A percentile compares a stretch with the other conserved stretches of the same genome.
These are phyloP conservation scores for Teratosphaeria gauchensis DNA, from an alignment of 2,329 filamentous ascomycete genomes.

Conservation along the genomic window DNA sequence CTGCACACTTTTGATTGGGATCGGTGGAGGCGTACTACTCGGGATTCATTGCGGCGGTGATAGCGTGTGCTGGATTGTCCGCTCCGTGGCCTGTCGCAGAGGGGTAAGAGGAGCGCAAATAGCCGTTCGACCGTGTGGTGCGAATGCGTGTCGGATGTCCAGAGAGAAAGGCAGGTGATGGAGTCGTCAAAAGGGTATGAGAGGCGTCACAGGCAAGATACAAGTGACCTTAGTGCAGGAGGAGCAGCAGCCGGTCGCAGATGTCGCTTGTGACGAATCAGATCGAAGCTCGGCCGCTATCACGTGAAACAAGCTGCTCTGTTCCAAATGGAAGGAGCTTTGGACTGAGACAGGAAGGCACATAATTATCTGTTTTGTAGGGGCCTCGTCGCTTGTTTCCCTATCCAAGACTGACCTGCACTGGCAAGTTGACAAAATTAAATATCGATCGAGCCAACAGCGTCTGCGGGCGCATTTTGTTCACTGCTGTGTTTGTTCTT, in stretches of 20 bases:
- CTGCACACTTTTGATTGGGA: neutral
- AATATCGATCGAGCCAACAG: neutral
- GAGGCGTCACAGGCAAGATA: slow-evolving; percentile 1
- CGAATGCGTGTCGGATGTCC: neutral
- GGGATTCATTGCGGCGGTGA: slow-evolving; percentile 55
- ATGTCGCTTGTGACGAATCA: neutral
- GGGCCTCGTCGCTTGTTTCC: neutral
- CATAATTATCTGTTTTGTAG: neutral
- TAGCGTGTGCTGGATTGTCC: neutral
- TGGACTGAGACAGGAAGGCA: neutral
- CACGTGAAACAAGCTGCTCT: neutral
- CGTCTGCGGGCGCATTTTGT: too few relatives aligned
- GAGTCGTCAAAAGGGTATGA: neutral
- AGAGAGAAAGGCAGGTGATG: neutral
- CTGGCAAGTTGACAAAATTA: neutral
- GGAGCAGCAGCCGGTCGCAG: neutral
- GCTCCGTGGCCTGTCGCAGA: neutral
- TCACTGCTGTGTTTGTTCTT: too few relatives aligned
- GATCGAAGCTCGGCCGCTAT: neutral
- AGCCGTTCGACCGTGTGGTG: neutral
- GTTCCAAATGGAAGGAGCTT: neutral
- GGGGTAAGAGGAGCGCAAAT: neutral
- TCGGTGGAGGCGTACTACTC: slow-evolving; percentile 63
- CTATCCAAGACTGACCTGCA: neutral
- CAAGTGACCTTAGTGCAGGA: slow-evolving; percentile 1